phyloP scores from a whole-genome alignment of 2,329 filamentous ascomycete species.

The Fusarium sp. region DNA sequence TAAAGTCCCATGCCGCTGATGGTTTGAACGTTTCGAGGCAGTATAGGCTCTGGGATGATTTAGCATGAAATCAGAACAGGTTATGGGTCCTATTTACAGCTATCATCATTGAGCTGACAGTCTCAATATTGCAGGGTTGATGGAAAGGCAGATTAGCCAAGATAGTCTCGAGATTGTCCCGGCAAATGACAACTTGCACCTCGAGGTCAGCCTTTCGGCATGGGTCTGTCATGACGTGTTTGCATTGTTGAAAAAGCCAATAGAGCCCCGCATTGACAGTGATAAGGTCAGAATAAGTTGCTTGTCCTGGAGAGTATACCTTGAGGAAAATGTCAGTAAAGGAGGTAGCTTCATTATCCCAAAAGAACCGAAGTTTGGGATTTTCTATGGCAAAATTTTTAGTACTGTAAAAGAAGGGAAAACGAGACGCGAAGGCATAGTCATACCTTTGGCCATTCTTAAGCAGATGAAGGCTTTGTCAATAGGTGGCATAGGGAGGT shows the following conservation, averaged over 20 bases:
- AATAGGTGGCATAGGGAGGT: not conserved
- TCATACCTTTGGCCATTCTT: slow-evolving; percentile 1
- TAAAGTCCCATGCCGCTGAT: not conserved
- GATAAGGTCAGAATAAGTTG: slow-evolving; percentile 46
- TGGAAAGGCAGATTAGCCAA: slow-evolving; percentile 45
- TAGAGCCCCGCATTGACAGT: slow-evolving; percentile 45
- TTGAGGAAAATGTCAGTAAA: slow-evolving; percentile 44
- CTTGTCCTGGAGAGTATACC: slow-evolving; percentile 16
- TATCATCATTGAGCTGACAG: slow-evolving; percentile 25
- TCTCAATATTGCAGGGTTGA: slow-evolving; percentile 41
- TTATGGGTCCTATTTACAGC: not conserved
- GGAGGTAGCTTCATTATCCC: slow-evolving; percentile 2
- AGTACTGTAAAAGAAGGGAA: too few species aligned
- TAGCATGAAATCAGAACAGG: not conserved
- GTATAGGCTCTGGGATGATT: not conserved
- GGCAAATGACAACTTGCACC: slow-evolving; percentile 34
- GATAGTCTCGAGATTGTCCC: slow-evolving; percentile 45
- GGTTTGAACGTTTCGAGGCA: not conserved
- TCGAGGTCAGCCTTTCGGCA: slow-evolving; percentile 34
- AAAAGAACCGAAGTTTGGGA: slow-evolving; percentile 27
- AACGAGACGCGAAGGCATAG: too few species aligned
- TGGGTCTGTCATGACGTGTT: not conserved
- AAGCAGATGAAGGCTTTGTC: not conserved
- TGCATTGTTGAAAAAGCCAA: slow-evolving; percentile 40
- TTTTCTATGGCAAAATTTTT: not conserved